Evolutionary conservation across 1,284 basidiomycete species (phyloP).

Genomic region (Apiotrichum veenhuisii): DNA sequence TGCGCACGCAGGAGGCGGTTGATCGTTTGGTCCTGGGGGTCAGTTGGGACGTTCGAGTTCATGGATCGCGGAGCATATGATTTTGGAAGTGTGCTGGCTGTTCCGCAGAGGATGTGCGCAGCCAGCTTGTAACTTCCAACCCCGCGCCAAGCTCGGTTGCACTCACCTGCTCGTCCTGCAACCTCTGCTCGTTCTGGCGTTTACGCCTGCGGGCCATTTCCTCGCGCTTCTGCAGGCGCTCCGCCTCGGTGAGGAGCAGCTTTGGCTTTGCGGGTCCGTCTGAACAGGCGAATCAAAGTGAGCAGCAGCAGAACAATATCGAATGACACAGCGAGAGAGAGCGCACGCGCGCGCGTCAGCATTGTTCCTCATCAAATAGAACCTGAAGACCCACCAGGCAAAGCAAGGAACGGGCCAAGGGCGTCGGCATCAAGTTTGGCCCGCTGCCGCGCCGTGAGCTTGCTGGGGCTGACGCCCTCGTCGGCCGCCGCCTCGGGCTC

Average conservation of each 20-base stretch:
- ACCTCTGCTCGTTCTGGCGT: conserved; percentile 80
- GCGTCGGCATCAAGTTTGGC: conserved; percentile 29
- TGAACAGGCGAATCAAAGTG: conserved; percentile 15
- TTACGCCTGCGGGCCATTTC: conserved; percentile 81
- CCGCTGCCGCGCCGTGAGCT: conserved; percentile 38
- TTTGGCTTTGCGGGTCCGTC: conserved; percentile 61
- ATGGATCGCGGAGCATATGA: neutral
- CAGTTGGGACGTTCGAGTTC: neutral
- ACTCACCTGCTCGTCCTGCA: conserved; percentile 83
- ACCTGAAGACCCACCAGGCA: conserved; percentile 25
- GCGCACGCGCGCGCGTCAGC: neutral
- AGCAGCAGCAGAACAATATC: neutral
- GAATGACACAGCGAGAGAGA: neutral
- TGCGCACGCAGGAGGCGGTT: conserved; percentile 86
- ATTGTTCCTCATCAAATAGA: neutral
- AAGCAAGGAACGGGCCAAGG: conserved; percentile 24
- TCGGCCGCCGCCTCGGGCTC: conserved; percentile 9
- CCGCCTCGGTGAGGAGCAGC: conserved; percentile 68
- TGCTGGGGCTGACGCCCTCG: conserved; percentile 22
- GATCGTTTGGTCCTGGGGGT: conserved; percentile 65
- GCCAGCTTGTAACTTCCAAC: neutral
- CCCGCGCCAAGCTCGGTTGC: neutral
- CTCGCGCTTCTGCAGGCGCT: conserved; percentile 72
- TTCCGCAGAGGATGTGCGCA: neutral
- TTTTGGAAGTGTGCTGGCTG: neutral